phyloP scores from a whole-genome alignment of 306 rosid genomes.

The Cicer pinnatifidum region DNA sequence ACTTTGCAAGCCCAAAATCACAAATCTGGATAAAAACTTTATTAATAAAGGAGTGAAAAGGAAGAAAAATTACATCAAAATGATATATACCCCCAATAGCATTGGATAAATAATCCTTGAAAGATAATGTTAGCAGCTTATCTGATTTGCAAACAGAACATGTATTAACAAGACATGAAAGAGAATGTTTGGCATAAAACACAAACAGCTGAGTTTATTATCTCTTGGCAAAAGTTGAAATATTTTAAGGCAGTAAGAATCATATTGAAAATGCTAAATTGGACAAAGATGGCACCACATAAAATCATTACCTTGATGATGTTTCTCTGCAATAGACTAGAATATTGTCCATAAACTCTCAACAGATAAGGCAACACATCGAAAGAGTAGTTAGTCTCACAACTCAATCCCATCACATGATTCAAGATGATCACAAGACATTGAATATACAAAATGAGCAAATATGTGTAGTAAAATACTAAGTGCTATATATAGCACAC shows the following conservation, averaged over 20 bases:
- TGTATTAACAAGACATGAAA: constrained; percentile 14
- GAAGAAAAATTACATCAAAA: constrained; percentile 22
- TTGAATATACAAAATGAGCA: constrained; percentile 2
- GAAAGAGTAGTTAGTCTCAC: neutral
- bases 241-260: neutral
- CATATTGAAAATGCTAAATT: neutral
- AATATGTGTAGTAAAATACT: neutral
- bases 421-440: constrained; percentile 45
- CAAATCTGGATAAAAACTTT: constrained; percentile 67
- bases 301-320: neutral
- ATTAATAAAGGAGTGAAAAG: constrained; percentile 28
- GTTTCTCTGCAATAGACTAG: neutral
- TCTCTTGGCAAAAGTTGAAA: neutral
- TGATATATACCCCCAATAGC: neutral
- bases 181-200: neutral
- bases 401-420: neutral
- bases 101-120: neutral
- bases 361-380: neutral
- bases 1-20: constrained; percentile 95
- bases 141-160: constrained; percentile 10
- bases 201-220: neutral
- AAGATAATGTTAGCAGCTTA: neutral
- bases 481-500: neutral
- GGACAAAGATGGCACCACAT: neutral
- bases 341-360: constrained; percentile 3